Percentiles rank a stretch among this genome's conserved stretches.
phyloP scores from a whole-genome alignment of 2,329 filamentous ascomycete genomes.

The Chaetomium olivaceum region DNA sequence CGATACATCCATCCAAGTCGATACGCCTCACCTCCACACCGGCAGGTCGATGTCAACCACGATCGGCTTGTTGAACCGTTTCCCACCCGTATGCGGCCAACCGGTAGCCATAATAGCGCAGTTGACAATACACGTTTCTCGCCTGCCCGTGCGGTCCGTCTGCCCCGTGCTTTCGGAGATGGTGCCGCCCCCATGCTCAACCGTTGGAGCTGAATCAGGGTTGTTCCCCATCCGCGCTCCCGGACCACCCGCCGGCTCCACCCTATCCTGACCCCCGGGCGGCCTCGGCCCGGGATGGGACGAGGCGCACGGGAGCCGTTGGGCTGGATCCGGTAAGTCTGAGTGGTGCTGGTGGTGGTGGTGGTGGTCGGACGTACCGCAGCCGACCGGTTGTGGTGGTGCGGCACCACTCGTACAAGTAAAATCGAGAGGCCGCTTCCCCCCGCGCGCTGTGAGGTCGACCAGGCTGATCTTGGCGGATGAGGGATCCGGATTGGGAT shows the following conservation, averaged over 20 bases:
- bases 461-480: conserved; percentile 66
- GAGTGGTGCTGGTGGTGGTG: too few relatives aligned
- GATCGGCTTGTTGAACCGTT: conserved; percentile 73
- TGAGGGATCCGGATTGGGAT: conserved; percentile 52
- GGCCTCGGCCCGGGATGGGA: not conserved
- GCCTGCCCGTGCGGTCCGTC: conserved; percentile 43
- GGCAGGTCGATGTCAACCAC: conserved; percentile 80
- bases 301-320: conserved; percentile 16
- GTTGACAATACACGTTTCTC: conserved; percentile 78
- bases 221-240: not conserved
- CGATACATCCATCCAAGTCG: not conserved
- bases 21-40: conserved; percentile 45
- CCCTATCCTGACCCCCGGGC: not conserved
- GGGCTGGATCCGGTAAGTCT: conserved; percentile 35
- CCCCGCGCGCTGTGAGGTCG: conserved; percentile 55
- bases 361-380: conserved; percentile 34
- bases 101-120: conserved; percentile 71
- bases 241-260: conserved; percentile 1
- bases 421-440: conserved; percentile 47
- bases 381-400: conserved; percentile 33
- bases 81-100: conserved; percentile 63
- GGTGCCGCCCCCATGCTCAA: conserved; percentile 29
- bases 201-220: conserved; percentile 6
- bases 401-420: conserved; percentile 32
- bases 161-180: conserved; percentile 36